Percentiles rank a stretch among this genome's conserved stretches.
These are phyloP conservation scores for Peterozyma xylosa DNA, from an alignment of 805 yeast species.

Conservation along the genomic window DNA sequence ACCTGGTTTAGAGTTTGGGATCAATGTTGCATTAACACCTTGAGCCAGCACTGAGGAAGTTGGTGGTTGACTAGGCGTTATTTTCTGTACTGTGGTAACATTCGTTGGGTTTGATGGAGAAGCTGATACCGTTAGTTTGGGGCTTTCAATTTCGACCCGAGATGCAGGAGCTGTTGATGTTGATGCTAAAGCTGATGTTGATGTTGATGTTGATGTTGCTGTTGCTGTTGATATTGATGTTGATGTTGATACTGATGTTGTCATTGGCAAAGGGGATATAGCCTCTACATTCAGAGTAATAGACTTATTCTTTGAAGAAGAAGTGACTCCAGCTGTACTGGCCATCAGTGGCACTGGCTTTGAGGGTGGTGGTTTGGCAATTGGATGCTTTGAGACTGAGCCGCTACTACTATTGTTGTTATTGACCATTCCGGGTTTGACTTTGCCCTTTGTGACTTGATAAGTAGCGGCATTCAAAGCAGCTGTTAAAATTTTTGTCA, in stretches of 20 bases:
- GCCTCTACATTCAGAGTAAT: background rate
- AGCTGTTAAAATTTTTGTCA: conserved; percentile 70
- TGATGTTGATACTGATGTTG: background rate
- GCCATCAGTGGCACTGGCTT: conserved; percentile 1
- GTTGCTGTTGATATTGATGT: conserved; percentile 9
- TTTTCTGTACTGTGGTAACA: conserved; percentile 1
- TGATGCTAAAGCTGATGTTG: conserved; percentile 14
- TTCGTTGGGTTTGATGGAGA: conserved; percentile 8
- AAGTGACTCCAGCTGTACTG: background rate
- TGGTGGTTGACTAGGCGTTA: no score
- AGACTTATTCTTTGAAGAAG: background rate
- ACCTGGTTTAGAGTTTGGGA: background rate
- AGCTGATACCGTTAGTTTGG: background rate
- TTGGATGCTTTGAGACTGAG: conserved; percentile 13
- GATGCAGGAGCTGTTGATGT: conserved; percentile 17
- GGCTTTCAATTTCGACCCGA: no score
- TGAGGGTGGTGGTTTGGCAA: conserved; percentile 10
- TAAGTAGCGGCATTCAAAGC: conserved; percentile 74
- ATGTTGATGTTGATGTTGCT: conserved; percentile 19
- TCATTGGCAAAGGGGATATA: background rate
- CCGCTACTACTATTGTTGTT: conserved; percentile 3
- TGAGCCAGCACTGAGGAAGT: conserved; percentile 10
- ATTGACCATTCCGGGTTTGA: conserved; percentile 19
- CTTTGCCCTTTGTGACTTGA: conserved; percentile 49
- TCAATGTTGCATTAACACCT: conserved; percentile 4